Evolutionary conservation across 2,329 filamentous ascomycete species (phyloP), one percentile per base, ranked within the genome.

Genomic region (Cordyceps pruinosa): DNA sequence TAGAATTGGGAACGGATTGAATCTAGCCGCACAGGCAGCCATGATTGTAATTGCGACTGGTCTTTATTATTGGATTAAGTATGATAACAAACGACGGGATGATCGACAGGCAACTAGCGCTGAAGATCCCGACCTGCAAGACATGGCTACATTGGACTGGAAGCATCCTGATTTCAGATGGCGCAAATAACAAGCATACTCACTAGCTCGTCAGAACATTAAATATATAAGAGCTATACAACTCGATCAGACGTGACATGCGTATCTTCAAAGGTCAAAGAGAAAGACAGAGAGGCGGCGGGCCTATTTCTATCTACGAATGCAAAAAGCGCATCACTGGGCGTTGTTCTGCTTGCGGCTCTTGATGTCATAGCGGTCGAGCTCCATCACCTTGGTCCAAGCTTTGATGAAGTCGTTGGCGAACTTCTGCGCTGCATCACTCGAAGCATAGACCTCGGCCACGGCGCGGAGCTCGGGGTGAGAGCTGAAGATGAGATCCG

Each of bases 381-480:
- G 68, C 66, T 88, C 86, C 82, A 87, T 86, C 13, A 90, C 82
- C 83, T 90, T 90, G 65, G 77, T 75, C 87, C 87, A 91, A 3
- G 83, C 85, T 8, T 77, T 73, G 15, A 89, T 77, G 65, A 91
- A 91, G 74, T 90, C 87, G 69, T 80, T 81, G 44, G 83, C 81
- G 59, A 91, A 87, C 75, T 85, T 86, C 57, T 81, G 76, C 59
- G 79, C 68, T 8, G 75, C 78, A 64, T 87, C 87, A 0, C 74
- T 66, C 60, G 77, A 77, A 34, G 75, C 87, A 65, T 90, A 91
- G 0, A 89, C 79, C 74, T 91, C 87, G 4, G 86, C 73, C 35
- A 89, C 70, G 30, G 87, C 86, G 47, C 87, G 84, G 46, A 91
- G 75, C 76, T 90, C 88, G 21, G 87, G 77, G 62, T 90, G 86